A percentile compares a stretch with the other conserved stretches of the same genome.
Conservation (phyloP, 768 basidiomycete genomes). For the Collybia nuda region DNA sequence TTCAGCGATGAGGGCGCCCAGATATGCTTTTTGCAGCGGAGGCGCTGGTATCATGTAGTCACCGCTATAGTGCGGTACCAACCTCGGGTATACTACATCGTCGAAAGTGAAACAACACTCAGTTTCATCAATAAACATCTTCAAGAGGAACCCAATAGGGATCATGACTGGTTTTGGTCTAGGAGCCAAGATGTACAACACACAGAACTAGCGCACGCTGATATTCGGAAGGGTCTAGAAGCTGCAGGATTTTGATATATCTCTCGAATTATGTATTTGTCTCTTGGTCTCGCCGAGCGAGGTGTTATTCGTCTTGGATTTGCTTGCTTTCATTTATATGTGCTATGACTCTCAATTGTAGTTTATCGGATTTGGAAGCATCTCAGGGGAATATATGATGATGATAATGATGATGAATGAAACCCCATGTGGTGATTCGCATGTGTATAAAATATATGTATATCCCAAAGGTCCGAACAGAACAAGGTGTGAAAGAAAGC, state of each 20-base stretch:
- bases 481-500: constrained; percentile 22
- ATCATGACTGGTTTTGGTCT: constrained; percentile 54
- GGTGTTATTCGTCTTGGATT: neutral
- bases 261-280: neutral
- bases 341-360: neutral
- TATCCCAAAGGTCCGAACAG: constrained; percentile 40
- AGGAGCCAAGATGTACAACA: constrained; percentile 62
- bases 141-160: constrained; percentile 34
- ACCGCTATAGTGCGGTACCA: constrained; percentile 59
- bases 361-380: neutral
- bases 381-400: neutral
- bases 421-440: constrained; percentile 9
- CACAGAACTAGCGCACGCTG: constrained; percentile 57
- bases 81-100: constrained; percentile 45
- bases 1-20: constrained; percentile 38
- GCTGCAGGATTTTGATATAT: constrained; percentile 57
- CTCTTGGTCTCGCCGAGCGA: no score
- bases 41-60: constrained; percentile 56
- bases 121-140: constrained; percentile 50
- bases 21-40: constrained; percentile 55
- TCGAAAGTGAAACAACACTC: constrained; percentile 43
- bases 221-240: constrained; percentile 67
- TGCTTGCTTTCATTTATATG: neutral
- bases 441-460: constrained; percentile 30
- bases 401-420: constrained; percentile 5